Evolutionary conservation across 352 stramenopile species (phyloP).

Genomic region (Phytopythium delawarense): DNA sequence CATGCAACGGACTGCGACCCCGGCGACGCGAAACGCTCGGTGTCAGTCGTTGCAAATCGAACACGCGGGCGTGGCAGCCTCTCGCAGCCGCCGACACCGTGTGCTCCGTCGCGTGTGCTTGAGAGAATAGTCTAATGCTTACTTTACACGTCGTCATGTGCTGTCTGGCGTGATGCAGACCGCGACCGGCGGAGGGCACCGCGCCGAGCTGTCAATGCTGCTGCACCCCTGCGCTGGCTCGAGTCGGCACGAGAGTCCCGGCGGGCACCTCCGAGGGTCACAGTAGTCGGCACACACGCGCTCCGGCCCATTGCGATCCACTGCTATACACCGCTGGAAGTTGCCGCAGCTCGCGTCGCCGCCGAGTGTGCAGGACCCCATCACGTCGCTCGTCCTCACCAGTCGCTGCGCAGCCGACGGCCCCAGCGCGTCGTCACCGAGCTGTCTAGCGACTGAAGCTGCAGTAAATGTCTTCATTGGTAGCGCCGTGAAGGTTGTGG

Average conservation of each 20-base stretch:
- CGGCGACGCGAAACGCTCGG: background rate
- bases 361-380: background rate
- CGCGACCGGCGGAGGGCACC: background rate
- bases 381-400: background rate
- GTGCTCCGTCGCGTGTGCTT: background rate
- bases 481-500: background rate
- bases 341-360: constrained; percentile 3
- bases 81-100: background rate
- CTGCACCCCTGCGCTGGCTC: background rate
- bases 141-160: background rate
- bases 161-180: background rate
- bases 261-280: background rate
- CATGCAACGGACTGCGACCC: background rate
- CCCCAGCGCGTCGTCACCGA: background rate
- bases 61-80: background rate
- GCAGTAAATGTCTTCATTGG: no score
- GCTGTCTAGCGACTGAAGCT: background rate
- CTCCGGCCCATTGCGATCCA: background rate
- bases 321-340: background rate
- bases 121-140: background rate
- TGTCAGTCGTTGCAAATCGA: background rate
- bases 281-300: constrained; percentile 4
- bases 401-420: background rate
- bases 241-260: background rate
- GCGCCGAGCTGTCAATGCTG: background rate